Evolutionary conservation across 2,329 filamentous ascomycete species (phyloP).

Genomic region (Periglandula ipomoeae): DNA sequence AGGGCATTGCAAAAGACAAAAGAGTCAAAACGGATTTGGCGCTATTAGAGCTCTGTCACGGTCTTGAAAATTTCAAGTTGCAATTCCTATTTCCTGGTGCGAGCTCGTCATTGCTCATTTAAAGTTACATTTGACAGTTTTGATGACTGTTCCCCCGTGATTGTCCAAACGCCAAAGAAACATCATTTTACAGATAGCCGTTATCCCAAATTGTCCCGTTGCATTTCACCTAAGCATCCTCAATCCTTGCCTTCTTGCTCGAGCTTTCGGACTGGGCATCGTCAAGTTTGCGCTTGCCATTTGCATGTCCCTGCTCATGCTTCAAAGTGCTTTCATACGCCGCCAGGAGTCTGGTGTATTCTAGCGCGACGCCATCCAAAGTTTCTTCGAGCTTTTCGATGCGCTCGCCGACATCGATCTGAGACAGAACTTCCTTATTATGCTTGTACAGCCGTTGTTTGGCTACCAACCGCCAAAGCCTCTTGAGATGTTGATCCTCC

Average conservation of each 20-base stretch:
- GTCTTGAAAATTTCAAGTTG: background rate
- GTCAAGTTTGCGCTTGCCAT: constrained; percentile 38
- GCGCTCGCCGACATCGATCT: constrained; percentile 59
- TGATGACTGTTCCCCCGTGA: background rate
- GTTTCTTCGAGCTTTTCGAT: constrained; percentile 65
- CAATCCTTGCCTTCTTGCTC: constrained; percentile 38
- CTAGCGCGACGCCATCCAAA: constrained; percentile 57
- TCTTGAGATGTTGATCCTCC: constrained; percentile 52
- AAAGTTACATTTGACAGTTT: background rate
- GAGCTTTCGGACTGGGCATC: constrained; percentile 17
- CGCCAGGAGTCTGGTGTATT: constrained; percentile 59
- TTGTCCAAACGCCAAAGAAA: background rate
- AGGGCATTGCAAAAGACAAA: background rate
- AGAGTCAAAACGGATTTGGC: background rate
- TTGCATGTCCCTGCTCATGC: constrained; percentile 16
- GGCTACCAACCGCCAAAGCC: constrained; percentile 64
- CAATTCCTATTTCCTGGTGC: background rate
- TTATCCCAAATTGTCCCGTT: background rate
- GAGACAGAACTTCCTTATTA: constrained; percentile 61
- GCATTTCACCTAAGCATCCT: constrained; percentile 17
- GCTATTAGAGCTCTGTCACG: background rate
- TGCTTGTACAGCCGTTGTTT: constrained; percentile 70
- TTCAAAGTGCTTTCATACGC: constrained; percentile 31
- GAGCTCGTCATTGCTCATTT: background rate
- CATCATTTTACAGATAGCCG: background rate